Percentiles rank a stretch among this genome's conserved stretches.
These are phyloP conservation scores for Metrosideros polymorpha DNA, from an alignment of 441 rosid genomes.

Conservation along the genomic window DNA sequence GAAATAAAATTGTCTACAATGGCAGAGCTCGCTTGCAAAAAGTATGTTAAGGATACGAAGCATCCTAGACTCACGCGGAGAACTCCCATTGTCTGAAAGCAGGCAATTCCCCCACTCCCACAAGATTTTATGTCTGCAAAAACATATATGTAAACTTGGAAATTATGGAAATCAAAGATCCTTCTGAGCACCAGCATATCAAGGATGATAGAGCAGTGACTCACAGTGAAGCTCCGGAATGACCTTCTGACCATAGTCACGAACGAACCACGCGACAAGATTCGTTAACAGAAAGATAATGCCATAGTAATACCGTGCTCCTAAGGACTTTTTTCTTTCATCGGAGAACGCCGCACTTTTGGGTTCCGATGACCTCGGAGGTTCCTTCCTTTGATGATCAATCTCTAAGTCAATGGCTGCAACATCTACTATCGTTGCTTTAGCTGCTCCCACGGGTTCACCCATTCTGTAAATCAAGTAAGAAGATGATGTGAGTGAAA, in stretches of 20 bases:
- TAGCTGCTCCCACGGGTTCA: slow-evolving; percentile 4
- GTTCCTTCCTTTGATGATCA: not conserved
- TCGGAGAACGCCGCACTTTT: slow-evolving; percentile 14
- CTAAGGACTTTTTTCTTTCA: slow-evolving; percentile 38
- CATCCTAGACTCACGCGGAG: slow-evolving; percentile 88
- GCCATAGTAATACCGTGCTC: slow-evolving; percentile 66
- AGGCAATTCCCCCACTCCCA: slow-evolving; percentile 47
- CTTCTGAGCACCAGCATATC: not conserved
- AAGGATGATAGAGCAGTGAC: not conserved
- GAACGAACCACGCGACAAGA: slow-evolving; percentile 75
- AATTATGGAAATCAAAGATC: not conserved
- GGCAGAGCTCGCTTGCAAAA: not conserved
- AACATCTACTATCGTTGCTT: slow-evolving; percentile 2
- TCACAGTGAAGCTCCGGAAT: slow-evolving; percentile 45
- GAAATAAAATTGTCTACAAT: not conserved
- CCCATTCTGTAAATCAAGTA: slow-evolving; percentile 20
- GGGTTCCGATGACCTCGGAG: slow-evolving; percentile 20
- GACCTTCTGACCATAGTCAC: slow-evolving; percentile 68
- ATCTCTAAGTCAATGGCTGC: not conserved
- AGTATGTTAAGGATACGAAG: slow-evolving; percentile 51
- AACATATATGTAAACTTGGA: not conserved
- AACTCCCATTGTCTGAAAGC: slow-evolving; percentile 63
- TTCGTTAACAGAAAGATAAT: slow-evolving; percentile 55
- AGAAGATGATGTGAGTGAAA: not conserved
- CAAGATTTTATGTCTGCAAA: slow-evolving; percentile 62